Evolutionary conservation across 2,329 filamentous ascomycete species (phyloP).

Genomic region (Phaeomoniella chlamydospora): DNA sequence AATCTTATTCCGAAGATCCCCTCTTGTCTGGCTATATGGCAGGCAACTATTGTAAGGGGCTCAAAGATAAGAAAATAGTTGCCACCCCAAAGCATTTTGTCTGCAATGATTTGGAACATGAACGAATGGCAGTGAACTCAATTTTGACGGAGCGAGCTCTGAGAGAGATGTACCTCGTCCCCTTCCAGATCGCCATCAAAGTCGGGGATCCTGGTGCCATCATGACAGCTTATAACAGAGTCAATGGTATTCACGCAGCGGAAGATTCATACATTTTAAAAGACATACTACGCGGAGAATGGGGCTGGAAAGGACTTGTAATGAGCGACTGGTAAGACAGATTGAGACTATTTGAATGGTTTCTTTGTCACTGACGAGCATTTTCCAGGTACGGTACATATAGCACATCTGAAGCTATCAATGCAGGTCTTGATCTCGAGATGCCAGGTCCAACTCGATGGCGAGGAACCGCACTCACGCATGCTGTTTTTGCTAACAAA

Average conservation of each 20-base stretch:
- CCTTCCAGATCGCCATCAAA: slow-evolving; percentile 47
- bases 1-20: slow-evolving; percentile 76
- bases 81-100: slow-evolving; percentile 60
- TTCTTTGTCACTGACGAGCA: slow-evolving; percentile 8
- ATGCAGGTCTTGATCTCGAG: slow-evolving; percentile 30
- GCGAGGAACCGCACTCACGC: neutral
- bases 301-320: slow-evolving; percentile 29
- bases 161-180: slow-evolving; percentile 48
- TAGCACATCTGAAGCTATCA: slow-evolving; percentile 27
- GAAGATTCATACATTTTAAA: slow-evolving; percentile 25
- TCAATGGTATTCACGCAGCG: slow-evolving; percentile 35
- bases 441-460: slow-evolving; percentile 30
- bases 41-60: slow-evolving; percentile 55
- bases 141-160: slow-evolving; percentile 37
- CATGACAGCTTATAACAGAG: slow-evolving; percentile 46
- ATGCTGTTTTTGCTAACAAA: neutral
- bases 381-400: slow-evolving; percentile 33
- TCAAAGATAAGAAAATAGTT: slow-evolving; percentile 59
- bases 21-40: slow-evolving; percentile 61
- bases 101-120: slow-evolving; percentile 31
- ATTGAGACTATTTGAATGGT: too few species aligned
- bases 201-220: slow-evolving; percentile 39
- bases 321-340: neutral
- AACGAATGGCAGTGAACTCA: slow-evolving; percentile 25
- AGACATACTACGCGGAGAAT: slow-evolving; percentile 29